phyloP scores from a whole-genome alignment of 164 flowering plant genomes.

The Magnolia sinica region DNA sequence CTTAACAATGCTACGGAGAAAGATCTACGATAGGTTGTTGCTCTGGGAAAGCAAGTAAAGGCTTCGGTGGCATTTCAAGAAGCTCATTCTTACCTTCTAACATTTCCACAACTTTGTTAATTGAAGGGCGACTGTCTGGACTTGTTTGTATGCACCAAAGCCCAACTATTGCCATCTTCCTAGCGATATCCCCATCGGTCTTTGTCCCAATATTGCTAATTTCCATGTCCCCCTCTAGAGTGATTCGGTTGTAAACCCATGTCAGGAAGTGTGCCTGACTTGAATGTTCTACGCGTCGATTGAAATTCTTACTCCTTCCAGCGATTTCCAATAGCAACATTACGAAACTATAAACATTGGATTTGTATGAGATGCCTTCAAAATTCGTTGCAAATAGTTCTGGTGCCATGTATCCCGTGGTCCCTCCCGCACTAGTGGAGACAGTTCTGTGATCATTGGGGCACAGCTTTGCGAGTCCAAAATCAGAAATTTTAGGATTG shows the following conservation, averaged over 20 bases:
- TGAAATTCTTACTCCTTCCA: conserved; percentile 39
- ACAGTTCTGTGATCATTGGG: conserved; percentile 79
- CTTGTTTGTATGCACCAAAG: conserved; percentile 19
- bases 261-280: conserved; percentile 10
- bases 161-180: conserved; percentile 11
- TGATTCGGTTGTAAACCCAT: conserved; percentile 11
- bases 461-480: conserved; percentile 83
- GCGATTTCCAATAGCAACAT: conserved; percentile 81
- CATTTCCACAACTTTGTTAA: conserved; percentile 12
- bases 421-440: conserved; percentile 73
- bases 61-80: conserved; percentile 16
- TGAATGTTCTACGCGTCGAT: conserved; percentile 3
- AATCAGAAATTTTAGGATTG: conserved; percentile 76
- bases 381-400: conserved; percentile 60
- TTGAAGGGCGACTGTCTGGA: conserved; percentile 8
- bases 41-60: conserved; percentile 9
- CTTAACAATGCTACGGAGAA: neutral
- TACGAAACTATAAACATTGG: conserved; percentile 77
- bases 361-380: conserved; percentile 66
- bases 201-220: neutral
- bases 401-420: conserved; percentile 75
- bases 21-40: neutral
- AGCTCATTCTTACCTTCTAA: neutral
- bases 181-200: neutral
- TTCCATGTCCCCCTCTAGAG: neutral